Base-by-base conservation (phyloP, 257 asterid species). In the Capsicum baccatum region DNA sequence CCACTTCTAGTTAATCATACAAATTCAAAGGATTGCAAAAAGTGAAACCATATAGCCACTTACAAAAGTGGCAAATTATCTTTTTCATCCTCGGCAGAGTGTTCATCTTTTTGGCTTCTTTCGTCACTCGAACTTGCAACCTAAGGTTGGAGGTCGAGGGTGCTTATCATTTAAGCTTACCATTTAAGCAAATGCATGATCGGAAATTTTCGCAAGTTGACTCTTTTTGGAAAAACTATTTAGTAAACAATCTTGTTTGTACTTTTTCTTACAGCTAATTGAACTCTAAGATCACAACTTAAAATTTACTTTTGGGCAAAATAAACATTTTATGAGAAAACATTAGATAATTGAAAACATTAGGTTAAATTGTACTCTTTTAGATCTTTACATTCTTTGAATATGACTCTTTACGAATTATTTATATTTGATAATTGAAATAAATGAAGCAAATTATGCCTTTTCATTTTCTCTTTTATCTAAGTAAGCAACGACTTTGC, bases 191-290 rank as follows among this genome's bases (percentile, higher is more conserved):
- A 63, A 15, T 19, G 42, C 39, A 63, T n/a, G 35, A 60, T 3
- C 35, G 3, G 0, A 26, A 60, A 19, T 19, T 9, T n/a, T 60
- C 0, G 6, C 8, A 8, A 21, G 0, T 21, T 0, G 0, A 21
- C 9, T 0, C 8, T 63, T 63, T 21, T 21, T 5, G 69, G 16
- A 63, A 63, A 1, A 63, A 11, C 1, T 26, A 10, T 11, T 11
- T 63, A 63, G 42, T 63, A 11, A 26, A 63, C 0, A 1, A 9
- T 63, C 11, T 11, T 21, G 4, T 63, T 63, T 63, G 5, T 10
- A 21, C 33, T 35, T 21, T 21, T 21, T 63, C 69, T 21, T 21
- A 2, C 42, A 63, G 11, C 17, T 63, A 12, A 13, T 55, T 16
- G 16, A 55, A 6, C 17, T 55, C 13, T 55, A 12, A 13, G 6